Conservation (phyloP, 192 early-diverging fungal genomes). For the Thamnidium elegans region DNA sequence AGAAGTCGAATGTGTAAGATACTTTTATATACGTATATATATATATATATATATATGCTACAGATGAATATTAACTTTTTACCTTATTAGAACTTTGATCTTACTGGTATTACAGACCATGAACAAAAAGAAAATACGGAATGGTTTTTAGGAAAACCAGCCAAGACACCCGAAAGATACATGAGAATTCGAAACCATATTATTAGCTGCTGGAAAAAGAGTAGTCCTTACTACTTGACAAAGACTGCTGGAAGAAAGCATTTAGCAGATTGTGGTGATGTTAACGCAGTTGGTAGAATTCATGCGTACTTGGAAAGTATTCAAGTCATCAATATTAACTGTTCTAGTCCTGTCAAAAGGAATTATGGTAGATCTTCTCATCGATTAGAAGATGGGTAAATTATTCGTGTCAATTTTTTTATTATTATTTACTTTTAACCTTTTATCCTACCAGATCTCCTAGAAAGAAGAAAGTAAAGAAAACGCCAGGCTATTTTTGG, state of each 20-base stretch:
- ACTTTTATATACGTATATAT: too few species aligned
- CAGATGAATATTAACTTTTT: too few species aligned
- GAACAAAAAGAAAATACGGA: constrained; percentile 51
- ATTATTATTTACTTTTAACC: constrained; percentile 14
- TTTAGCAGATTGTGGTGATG: constrained; percentile 83
- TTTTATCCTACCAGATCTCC: background rate
- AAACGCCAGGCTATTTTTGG: constrained; percentile 9
- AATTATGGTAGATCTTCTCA: background rate
- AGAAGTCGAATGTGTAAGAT: background rate
- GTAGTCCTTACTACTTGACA: constrained; percentile 71
- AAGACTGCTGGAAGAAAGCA: constrained; percentile 76
- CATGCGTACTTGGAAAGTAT: constrained; percentile 81
- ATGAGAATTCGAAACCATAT: constrained; percentile 86
- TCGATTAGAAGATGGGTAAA: constrained; percentile 14
- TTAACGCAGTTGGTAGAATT: constrained; percentile 89
- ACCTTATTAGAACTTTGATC: constrained; percentile 35
- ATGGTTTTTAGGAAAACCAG: constrained; percentile 65
- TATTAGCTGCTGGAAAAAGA: constrained; percentile 67
- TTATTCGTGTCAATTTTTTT: background rate
- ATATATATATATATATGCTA: too few species aligned
- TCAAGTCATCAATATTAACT: constrained; percentile 75
- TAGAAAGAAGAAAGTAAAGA: constrained; percentile 10
- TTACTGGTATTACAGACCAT: constrained; percentile 43
- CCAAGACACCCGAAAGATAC: constrained; percentile 89
- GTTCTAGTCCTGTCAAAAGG: constrained; percentile 33